Conservation (phyloP, 1,284 basidiomycete species). For the Sparassis latifolia region DNA sequence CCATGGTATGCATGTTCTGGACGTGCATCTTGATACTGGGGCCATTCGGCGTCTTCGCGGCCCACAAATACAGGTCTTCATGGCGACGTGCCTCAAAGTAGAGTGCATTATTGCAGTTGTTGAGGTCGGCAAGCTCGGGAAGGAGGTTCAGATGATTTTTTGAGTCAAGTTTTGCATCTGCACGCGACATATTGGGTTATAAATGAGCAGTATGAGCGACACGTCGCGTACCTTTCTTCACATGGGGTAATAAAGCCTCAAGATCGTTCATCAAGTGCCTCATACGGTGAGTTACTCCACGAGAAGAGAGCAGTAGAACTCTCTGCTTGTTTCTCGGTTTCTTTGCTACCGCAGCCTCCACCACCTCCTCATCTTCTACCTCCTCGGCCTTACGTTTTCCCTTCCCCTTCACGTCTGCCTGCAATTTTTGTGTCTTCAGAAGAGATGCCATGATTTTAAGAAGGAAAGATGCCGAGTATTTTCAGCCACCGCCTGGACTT, state of each 20-base stretch:
- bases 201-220: background rate
- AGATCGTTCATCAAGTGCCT: slow-evolving; percentile 96
- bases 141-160: slow-evolving; percentile 93
- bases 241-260: slow-evolving; percentile 86
- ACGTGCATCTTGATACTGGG: slow-evolving; percentile 97
- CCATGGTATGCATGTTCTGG: slow-evolving; percentile 99
- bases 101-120: slow-evolving; percentile 97
- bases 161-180: slow-evolving; percentile 95
- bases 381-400: slow-evolving; percentile 62
- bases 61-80: slow-evolving; percentile 97
- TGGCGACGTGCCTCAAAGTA: slow-evolving; percentile 97
- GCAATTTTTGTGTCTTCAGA: slow-evolving; percentile 54
- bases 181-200: background rate
- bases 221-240: slow-evolving; percentile 80
- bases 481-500: too few species aligned
- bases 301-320: slow-evolving; percentile 87
- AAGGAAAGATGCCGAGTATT: background rate
- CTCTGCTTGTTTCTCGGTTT: slow-evolving; percentile 77
- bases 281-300: slow-evolving; percentile 96
- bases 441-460: slow-evolving; percentile 52
- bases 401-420: slow-evolving; percentile 38
- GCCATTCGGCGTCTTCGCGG: slow-evolving; percentile 95
- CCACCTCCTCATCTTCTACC: slow-evolving; percentile 40
- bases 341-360: slow-evolving; percentile 34
- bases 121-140: slow-evolving; percentile 95